Conservation (phyloP, 768 basidiomycete species). For the Mycena latifolia region DNA sequence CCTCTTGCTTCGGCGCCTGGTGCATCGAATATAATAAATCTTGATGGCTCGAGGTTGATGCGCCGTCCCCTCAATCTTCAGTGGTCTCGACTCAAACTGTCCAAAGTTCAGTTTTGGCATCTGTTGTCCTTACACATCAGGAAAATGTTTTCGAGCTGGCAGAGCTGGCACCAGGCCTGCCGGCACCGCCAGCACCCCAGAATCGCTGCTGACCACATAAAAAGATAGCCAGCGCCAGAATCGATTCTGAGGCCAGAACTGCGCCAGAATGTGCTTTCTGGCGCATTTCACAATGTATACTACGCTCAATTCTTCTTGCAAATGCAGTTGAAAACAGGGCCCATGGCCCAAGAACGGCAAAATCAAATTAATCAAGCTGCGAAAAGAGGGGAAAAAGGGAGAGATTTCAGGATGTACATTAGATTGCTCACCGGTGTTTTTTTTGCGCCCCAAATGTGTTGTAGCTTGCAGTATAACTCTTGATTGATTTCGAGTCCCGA, state of each 20-base stretch:
- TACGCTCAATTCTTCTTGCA: constrained; percentile 6
- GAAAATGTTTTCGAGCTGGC: constrained; percentile 24
- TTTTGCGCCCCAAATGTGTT: too few relatives aligned
- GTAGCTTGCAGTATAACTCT: constrained; percentile 2
- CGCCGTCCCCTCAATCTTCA: background rate
- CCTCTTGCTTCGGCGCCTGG: constrained; percentile 1
- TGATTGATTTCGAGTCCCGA: constrained; percentile 1
- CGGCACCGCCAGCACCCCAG: constrained; percentile 17
- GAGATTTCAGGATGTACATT: constrained; percentile 1
- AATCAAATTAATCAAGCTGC: background rate
- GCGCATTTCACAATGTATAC: constrained; percentile 3
- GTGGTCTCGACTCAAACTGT: constrained; percentile 1
- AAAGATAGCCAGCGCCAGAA: constrained; percentile 10
- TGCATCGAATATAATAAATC: constrained; percentile 2
- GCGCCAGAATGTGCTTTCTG: constrained; percentile 6
- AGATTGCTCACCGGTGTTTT: too few relatives aligned
- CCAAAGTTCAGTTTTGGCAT: background rate
- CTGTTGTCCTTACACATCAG: constrained; percentile 14
- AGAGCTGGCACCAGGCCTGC: constrained; percentile 14
- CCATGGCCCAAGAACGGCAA: constrained; percentile 2
- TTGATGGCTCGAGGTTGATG: constrained; percentile 2
- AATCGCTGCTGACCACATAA: constrained; percentile 6
- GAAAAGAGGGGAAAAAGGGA: constrained; percentile 2
- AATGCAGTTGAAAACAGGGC: constrained; percentile 3
- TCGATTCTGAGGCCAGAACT: constrained; percentile 14